phyloP scores from a whole-genome alignment of 2,329 filamentous ascomycete genomes.

The Monilinia fructicola region DNA sequence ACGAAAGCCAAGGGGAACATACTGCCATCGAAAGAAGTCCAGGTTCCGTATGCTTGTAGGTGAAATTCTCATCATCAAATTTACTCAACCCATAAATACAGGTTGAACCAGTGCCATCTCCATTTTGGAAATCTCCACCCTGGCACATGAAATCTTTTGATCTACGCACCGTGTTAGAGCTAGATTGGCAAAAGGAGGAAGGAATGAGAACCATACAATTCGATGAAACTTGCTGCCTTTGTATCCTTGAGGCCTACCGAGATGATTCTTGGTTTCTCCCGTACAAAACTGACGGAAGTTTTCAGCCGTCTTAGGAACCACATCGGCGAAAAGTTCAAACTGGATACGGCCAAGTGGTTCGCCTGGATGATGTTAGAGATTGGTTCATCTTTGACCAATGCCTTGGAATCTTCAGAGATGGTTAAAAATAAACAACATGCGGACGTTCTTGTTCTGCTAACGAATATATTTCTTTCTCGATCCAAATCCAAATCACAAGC shows the following conservation, averaged over 20 bases:
- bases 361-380: slow-evolving; percentile 50
- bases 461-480: background rate
- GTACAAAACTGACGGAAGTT: slow-evolving; percentile 98
- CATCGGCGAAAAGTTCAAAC: slow-evolving; percentile 85
- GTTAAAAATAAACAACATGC: background rate
- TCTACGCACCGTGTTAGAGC: slow-evolving; percentile 46
- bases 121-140: slow-evolving; percentile 92
- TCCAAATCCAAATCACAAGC: background rate
- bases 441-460: background rate
- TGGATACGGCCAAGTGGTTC: slow-evolving; percentile 84
- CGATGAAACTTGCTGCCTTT: slow-evolving; percentile 94
- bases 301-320: slow-evolving; percentile 84
- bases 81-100: slow-evolving; percentile 83
- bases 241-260: slow-evolving; percentile 83
- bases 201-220: slow-evolving; percentile 60
- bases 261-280: slow-evolving; percentile 78
- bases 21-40: slow-evolving; percentile 93
- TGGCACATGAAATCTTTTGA: slow-evolving; percentile 96
- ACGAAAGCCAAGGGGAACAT: slow-evolving; percentile 41
- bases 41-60: slow-evolving; percentile 71
- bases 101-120: slow-evolving; percentile 84
- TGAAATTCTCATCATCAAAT: slow-evolving; percentile 91
- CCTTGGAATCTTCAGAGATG: background rate
- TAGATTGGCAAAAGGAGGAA: background rate
- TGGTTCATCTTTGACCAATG: no score